A percentile compares a stretch with the other conserved stretches of the same genome.
These are phyloP conservation scores for Albizia julibrissin DNA, from an alignment of 306 rosid species.

Conservation along the genomic window DNA sequence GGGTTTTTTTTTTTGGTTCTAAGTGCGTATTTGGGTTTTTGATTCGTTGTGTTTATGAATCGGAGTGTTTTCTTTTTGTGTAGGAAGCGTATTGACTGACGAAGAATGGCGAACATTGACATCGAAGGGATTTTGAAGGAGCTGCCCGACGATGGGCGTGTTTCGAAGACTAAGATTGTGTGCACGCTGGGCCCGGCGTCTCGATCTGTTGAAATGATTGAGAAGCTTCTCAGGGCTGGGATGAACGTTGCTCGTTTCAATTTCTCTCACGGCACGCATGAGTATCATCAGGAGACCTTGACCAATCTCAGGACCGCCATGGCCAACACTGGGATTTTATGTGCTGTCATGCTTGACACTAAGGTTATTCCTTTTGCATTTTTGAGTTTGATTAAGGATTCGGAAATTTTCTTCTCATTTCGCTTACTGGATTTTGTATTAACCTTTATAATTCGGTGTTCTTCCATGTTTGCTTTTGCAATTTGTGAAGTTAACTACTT, in stretches of 20 bases:
- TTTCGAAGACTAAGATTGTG: background rate
- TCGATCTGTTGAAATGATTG: background rate
- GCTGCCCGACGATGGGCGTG: background rate
- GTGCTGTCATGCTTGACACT: constrained; percentile 2
- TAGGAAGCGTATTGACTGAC: background rate
- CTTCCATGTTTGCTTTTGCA: background rate
- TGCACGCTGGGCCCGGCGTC: background rate
- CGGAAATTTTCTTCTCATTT: background rate
- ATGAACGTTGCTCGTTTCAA: background rate
- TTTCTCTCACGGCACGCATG: background rate
- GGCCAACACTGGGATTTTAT: background rate
- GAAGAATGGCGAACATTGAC: background rate
- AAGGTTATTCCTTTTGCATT: background rate
- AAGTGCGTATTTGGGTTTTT: background rate
- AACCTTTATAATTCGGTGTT: background rate
- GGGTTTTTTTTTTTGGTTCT: background rate
- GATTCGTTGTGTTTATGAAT: background rate
- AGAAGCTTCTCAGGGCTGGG: constrained; percentile 1
- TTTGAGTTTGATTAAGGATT: background rate
- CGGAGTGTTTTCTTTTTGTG: background rate
- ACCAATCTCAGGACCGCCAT: background rate
- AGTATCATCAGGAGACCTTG: constrained; percentile 5
- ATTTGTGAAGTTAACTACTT: background rate
- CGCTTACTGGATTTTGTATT: background rate
- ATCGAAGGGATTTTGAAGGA: constrained; percentile 1